A percentile compares a stretch with the other conserved stretches of the same genome.
Evolutionary conservation across 208 protist genomes (phyloP).

Genomic region (Trypanosoma theileri): DNA sequence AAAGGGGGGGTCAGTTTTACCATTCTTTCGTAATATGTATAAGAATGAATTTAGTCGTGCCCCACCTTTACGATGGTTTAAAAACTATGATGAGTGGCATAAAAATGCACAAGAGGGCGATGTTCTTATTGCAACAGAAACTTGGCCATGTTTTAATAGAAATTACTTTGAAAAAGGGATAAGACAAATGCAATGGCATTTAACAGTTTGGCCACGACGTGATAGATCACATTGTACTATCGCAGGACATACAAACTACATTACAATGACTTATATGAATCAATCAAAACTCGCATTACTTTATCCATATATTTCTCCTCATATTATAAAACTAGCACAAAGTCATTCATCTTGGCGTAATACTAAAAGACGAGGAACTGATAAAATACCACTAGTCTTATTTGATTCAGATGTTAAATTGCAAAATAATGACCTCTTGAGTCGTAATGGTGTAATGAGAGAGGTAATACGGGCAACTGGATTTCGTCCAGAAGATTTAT

Average conservation of each 20-base stretch:
- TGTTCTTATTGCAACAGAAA: conserved; percentile 36
- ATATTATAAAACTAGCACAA: conserved; percentile 28
- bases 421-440: not conserved
- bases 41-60: conserved; percentile 7
- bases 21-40: conserved; percentile 29
- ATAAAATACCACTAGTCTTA: conserved; percentile 13
- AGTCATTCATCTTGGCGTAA: conserved; percentile 8
- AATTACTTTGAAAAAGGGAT: conserved; percentile 8
- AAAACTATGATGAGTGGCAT: conserved; percentile 26
- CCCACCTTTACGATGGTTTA: conserved; percentile 27
- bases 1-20: conserved; percentile 20
- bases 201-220: conserved; percentile 29
- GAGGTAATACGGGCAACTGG: conserved; percentile 17
- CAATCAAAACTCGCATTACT: conserved; percentile 25
- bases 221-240: conserved; percentile 26
- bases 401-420: conserved; percentile 27
- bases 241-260: conserved; percentile 28
- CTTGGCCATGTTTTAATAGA: conserved; percentile 25
- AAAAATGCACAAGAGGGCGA: conserved; percentile 17
- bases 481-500: conserved; percentile 23
- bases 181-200: conserved; percentile 34
- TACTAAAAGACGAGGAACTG: not conserved
- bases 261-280: conserved; percentile 29
- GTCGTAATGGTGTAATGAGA: not conserved
- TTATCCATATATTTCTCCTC: conserved; percentile 33